phyloP scores from a whole-genome alignment of 2,329 filamentous ascomycete genomes.

The Dactylella cylindrospora region DNA sequence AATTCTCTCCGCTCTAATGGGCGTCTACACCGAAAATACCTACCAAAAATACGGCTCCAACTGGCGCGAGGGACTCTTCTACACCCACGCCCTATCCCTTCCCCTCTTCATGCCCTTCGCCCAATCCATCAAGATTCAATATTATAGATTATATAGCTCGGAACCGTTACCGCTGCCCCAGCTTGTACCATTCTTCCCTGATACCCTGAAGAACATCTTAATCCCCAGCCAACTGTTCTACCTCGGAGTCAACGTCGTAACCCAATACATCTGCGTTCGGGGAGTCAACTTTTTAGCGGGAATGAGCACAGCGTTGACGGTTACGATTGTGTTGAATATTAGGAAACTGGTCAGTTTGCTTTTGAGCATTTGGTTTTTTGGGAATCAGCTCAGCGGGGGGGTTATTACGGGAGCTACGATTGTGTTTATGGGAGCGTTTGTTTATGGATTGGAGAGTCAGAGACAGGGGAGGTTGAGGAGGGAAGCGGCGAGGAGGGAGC shows the following conservation, averaged over 20 bases:
- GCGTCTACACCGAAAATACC: slow-evolving; percentile 87
- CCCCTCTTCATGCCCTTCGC: slow-evolving; percentile 74
- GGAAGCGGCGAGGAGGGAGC: slow-evolving; percentile 27
- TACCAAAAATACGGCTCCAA: slow-evolving; percentile 83
- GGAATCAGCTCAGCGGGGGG: slow-evolving; percentile 73
- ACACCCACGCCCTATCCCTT: slow-evolving; percentile 75
- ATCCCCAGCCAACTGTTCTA: slow-evolving; percentile 72
- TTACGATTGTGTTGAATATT: slow-evolving; percentile 94
- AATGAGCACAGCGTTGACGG: slow-evolving; percentile 84
- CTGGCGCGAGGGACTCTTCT: slow-evolving; percentile 96
- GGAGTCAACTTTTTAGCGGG: slow-evolving; percentile 93
- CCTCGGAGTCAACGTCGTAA: slow-evolving; percentile 75
- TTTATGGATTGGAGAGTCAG: slow-evolving; percentile 75
- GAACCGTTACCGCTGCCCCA: slow-evolving; percentile 60
- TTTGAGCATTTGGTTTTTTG: slow-evolving; percentile 91
- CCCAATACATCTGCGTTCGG: slow-evolving; percentile 91
- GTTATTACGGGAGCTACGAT: slow-evolving; percentile 79
- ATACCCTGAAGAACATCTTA: slow-evolving; percentile 50
- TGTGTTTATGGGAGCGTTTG: slow-evolving; percentile 85
- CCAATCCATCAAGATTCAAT: slow-evolving; percentile 66
- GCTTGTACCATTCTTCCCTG: slow-evolving; percentile 46
- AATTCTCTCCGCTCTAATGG: slow-evolving; percentile 88
- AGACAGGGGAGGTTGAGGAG: slow-evolving; percentile 44
- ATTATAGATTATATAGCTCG: slow-evolving; percentile 64
- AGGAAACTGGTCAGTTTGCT: slow-evolving; percentile 89